Evolutionary conservation across 805 yeast genomes (phyloP), one percentile per base, ranked within the genome.

Genomic region (Wickerhamomyces alni): DNA sequence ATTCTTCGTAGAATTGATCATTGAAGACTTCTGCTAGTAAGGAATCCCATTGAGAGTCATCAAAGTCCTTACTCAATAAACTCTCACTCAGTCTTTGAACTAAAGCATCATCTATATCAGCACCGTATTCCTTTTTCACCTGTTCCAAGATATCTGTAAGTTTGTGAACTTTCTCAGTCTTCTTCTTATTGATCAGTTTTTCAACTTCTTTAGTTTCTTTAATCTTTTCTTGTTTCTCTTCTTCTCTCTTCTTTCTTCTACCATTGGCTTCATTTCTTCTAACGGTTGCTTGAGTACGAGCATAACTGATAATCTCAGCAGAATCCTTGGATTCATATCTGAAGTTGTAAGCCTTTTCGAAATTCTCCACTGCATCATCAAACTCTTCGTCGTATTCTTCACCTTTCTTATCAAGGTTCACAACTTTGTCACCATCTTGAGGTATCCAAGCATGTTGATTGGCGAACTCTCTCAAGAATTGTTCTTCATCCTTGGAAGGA

Each of bases 311-410:
- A 60, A 93, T 86, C 54, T 91, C 96, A 0, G 91, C 87, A 7
- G 96, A 75, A 48, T 80, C 77, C 13, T 95, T 88, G 54, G 89
- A 97, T 63, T 93, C 99, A 59, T 75, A 93, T 58, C 99, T 75
- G 71, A 91, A 91, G 56, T 93, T 93, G 65, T 89, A 91, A 0
- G 95, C 96, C 46, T 79, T 78, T 62, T 93, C 99, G 53, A 87
- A 88, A 54, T 77, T 69, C 52, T 93, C 99, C 6, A 84, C 96
- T 2, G 94, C 93, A 32, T 87, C 85, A 36, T 91, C 97, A 55
- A 89, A 89, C 40, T 85, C 93, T 35, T 82, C 91, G 51, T 87
- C 94, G 42, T 80, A 87, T 38, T 66, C 71, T 27, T 57, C 63
- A 39, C 60, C 56, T 34, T 52, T 49, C 22, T 61, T 66, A 52